phyloP scores from a whole-genome alignment of 805 yeast genomes.

The Teunomyces panamensis region DNA sequence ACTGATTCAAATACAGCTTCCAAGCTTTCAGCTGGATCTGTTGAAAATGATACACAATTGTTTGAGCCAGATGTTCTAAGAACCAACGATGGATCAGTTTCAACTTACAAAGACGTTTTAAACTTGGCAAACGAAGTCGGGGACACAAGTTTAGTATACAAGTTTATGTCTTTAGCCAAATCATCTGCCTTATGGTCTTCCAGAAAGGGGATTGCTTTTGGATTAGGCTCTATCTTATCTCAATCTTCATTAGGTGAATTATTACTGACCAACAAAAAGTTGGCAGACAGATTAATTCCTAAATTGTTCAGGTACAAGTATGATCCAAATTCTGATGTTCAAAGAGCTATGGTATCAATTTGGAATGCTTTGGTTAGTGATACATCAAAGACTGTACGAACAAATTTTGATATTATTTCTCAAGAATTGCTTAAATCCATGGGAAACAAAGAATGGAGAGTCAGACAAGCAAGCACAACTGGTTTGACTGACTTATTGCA shows the following conservation, averaged over 20 bases:
- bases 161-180: constrained; percentile 89
- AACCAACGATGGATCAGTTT: constrained; percentile 81
- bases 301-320: constrained; percentile 78
- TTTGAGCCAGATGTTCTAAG: constrained; percentile 80
- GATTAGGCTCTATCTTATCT: constrained; percentile 80
- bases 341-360: constrained; percentile 81
- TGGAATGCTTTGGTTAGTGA: constrained; percentile 74
- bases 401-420: constrained; percentile 57
- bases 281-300: constrained; percentile 68
- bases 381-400: constrained; percentile 50
- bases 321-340: constrained; percentile 77
- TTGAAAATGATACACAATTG: constrained; percentile 75
- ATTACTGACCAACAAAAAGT: constrained; percentile 48
- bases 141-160: constrained; percentile 89
- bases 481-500: constrained; percentile 71
- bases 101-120: constrained; percentile 88
- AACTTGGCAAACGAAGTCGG: constrained; percentile 92
- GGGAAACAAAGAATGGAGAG: constrained; percentile 89
- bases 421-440: constrained; percentile 63
- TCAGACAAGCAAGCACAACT: constrained; percentile 78
- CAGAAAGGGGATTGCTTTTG: constrained; percentile 91
- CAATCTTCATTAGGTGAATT: constrained; percentile 69
- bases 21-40: constrained; percentile 57
- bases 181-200: constrained; percentile 90
- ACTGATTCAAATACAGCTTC: constrained; percentile 59